phyloP scores from a whole-genome alignment of 2,329 filamentous ascomycete genomes.

The Aspergillus awamori region DNA sequence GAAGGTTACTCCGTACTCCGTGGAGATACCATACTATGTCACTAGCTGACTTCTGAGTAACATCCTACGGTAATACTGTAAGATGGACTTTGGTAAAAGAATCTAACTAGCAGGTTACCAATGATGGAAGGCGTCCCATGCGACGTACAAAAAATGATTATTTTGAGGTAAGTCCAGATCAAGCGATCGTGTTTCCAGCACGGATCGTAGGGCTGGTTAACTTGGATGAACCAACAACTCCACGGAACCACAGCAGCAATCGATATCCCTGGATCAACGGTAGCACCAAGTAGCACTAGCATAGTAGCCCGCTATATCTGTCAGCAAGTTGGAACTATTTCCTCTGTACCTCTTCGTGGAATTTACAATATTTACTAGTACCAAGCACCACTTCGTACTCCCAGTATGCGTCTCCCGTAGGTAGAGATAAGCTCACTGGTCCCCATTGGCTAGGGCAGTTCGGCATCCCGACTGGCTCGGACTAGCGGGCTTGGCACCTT shows the following conservation, averaged over 20 bases:
- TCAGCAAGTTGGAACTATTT: background rate
- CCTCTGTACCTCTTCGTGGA: too few species aligned
- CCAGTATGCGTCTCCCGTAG: background rate
- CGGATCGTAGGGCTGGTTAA: background rate
- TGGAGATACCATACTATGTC: background rate
- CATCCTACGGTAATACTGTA: too few species aligned
- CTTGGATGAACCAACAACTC: background rate
- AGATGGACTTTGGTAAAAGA: too few species aligned
- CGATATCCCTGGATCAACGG: background rate
- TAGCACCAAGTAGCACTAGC: background rate
- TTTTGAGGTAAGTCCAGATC: background rate
- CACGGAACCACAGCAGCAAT: background rate
- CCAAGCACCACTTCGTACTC: background rate
- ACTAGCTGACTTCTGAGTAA: background rate
- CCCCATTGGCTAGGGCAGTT: slow-evolving; percentile 26
- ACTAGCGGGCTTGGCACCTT: slow-evolving; percentile 18
- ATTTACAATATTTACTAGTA: background rate
- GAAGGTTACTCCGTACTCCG: background rate
- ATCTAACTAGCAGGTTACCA: too few species aligned
- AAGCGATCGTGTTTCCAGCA: background rate
- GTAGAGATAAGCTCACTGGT: slow-evolving; percentile 29
- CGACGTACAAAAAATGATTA: too few species aligned
- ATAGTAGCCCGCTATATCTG: background rate
- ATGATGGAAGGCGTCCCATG: too few species aligned
- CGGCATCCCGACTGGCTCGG: slow-evolving; percentile 25